phyloP scores from a whole-genome alignment of 2,329 filamentous ascomycete species.

The Raffaelea ambrosiae region DNA sequence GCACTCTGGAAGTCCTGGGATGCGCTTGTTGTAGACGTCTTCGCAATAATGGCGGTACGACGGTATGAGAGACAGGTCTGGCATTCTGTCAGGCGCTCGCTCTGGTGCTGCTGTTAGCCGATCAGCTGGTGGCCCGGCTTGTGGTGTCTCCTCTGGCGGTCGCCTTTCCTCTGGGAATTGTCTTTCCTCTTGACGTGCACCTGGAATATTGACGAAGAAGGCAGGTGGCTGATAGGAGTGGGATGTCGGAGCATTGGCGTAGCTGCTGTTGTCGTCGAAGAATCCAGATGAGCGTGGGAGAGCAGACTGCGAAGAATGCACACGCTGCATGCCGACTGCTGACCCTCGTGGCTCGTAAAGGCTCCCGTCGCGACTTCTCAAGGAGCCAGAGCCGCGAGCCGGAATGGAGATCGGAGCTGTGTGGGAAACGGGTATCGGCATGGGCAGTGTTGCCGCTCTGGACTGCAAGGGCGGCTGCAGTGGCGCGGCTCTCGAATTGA shows the following conservation, averaged over 20 bases:
- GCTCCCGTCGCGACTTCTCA: not conserved
- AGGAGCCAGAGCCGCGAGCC: not conserved
- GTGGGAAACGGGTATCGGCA: slow-evolving; percentile 4
- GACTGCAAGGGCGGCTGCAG: not conserved
- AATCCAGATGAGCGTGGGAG: not conserved
- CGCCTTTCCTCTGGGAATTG: too few relatives aligned
- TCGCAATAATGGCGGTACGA: slow-evolving; percentile 46
- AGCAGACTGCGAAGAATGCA: not conserved
- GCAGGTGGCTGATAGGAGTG: slow-evolving; percentile 4
- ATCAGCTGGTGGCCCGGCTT: not conserved
- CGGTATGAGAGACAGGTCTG: slow-evolving; percentile 13
- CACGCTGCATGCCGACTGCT: slow-evolving; percentile 3
- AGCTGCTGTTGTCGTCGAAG: too few relatives aligned
- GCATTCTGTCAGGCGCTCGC: not conserved
- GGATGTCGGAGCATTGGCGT: not conserved
- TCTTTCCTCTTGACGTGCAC: too few relatives aligned
- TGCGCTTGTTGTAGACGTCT: slow-evolving; percentile 32
- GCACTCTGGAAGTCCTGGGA: slow-evolving; percentile 55
- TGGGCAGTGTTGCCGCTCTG: not conserved
- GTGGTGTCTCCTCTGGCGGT: not conserved
- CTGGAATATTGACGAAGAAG: slow-evolving; percentile 6
- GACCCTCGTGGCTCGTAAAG: slow-evolving; percentile 7
- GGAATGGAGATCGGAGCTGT: not conserved
- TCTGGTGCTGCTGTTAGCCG: not conserved
- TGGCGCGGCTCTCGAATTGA: not conserved